A percentile compares a stretch with the other conserved stretches of the same genome.
These are phyloP conservation scores for Peronosclerospora sorghi DNA, from an alignment of 352 stramenopile species.

Conservation along the genomic window DNA sequence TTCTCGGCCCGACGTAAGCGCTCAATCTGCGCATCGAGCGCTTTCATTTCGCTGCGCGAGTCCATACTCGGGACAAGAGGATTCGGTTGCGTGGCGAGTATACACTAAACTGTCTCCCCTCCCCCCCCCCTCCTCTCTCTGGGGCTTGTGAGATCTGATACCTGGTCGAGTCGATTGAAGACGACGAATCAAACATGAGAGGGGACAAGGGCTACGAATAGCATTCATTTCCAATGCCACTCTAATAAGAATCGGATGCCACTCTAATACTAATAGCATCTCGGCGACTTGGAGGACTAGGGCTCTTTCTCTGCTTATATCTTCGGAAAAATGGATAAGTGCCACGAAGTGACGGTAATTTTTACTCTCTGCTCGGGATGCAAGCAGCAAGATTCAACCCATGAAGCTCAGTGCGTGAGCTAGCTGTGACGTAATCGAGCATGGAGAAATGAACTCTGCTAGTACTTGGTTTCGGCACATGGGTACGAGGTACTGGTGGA, in stretches of 20 bases:
- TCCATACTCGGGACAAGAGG: constrained; percentile 8
- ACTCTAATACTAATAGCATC: too few species aligned
- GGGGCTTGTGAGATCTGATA: constrained; percentile 6
- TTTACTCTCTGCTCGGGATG: constrained; percentile 78
- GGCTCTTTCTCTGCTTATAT: too few species aligned
- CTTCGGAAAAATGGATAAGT: constrained; percentile 58
- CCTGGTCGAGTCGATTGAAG: background rate
- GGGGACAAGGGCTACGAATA: too few species aligned
- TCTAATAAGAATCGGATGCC: too few species aligned
- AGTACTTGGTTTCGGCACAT: too few species aligned
- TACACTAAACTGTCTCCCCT: background rate
- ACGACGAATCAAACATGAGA: too few species aligned
- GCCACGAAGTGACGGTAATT: constrained; percentile 81
- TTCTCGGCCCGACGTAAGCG: constrained; percentile 79
- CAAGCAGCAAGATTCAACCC: constrained; percentile 75
- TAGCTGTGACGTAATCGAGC: too few species aligned
- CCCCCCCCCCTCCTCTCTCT: too few species aligned
- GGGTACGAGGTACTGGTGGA: constrained; percentile 36
- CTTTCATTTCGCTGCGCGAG: constrained; percentile 76
- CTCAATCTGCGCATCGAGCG: constrained; percentile 79
- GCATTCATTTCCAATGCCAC: too few species aligned
- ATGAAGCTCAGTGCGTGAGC: constrained; percentile 51
- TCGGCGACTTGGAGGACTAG: too few species aligned
- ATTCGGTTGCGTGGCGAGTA: constrained; percentile 16
- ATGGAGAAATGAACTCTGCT: too few species aligned